A percentile compares a stretch with the other conserved stretches of the same genome.
Conservation (phyloP, 805 yeast genomes). For the Ogataea paraovalis region DNA sequence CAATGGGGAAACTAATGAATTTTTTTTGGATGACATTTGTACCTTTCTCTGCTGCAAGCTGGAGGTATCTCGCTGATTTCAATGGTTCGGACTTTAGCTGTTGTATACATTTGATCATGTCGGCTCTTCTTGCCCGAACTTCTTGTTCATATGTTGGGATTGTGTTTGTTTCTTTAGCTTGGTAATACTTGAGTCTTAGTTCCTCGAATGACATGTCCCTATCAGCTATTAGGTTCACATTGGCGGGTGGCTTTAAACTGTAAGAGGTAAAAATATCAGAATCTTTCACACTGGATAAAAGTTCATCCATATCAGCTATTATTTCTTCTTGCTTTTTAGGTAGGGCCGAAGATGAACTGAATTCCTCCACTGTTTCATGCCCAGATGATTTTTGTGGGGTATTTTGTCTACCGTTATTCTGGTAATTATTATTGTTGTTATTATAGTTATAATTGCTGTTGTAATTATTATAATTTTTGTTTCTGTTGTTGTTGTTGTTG, state of each 20-base stretch:
- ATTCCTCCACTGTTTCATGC: constrained; percentile 5
- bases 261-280: constrained; percentile 37
- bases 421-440: background rate
- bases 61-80: constrained; percentile 57
- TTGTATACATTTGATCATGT: constrained; percentile 41
- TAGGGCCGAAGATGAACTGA: background rate
- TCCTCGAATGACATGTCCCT: constrained; percentile 57
- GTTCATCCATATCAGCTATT: constrained; percentile 24
- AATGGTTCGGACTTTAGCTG: constrained; percentile 37
- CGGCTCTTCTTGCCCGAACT: constrained; percentile 40
- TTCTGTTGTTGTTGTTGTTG: constrained; percentile 37
- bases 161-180: constrained; percentile 36
- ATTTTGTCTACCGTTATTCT: background rate
- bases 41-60: constrained; percentile 36
- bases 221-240: constrained; percentile 43
- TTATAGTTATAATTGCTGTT: constrained; percentile 3
- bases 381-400: background rate
- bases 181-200: constrained; percentile 41
- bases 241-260: constrained; percentile 47
- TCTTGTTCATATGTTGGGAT: constrained; percentile 38
- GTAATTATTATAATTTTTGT: constrained; percentile 6
- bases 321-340: constrained; percentile 11
- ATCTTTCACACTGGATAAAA: constrained; percentile 19
- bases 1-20: constrained; percentile 33
- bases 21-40: constrained; percentile 24